Conservation (phyloP, 2,329 filamentous ascomycete genomes). For the Fonsecaea nubica region DNA sequence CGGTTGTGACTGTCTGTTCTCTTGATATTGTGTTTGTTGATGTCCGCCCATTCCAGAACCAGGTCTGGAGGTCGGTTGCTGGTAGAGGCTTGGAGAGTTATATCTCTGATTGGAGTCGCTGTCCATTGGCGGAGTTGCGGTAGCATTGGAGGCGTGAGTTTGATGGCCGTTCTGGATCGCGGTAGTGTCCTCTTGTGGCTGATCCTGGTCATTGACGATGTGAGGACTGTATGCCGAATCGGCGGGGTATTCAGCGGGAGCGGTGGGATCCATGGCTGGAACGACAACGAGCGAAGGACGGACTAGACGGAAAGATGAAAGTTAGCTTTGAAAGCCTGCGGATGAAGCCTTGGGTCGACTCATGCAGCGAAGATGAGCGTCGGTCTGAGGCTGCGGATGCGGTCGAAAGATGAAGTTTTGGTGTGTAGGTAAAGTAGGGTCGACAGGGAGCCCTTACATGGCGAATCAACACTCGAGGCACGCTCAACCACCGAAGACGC, state of each 20-base stretch:
- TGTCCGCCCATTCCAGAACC: constrained; percentile 57
- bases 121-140: constrained; percentile 56
- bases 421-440: constrained; percentile 10
- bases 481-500: constrained; percentile 12
- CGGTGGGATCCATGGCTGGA: constrained; percentile 26
- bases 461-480: constrained; percentile 22
- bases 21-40: constrained; percentile 56
- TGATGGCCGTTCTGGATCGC: constrained; percentile 31
- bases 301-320: neutral
- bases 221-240: constrained; percentile 40
- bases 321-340: constrained; percentile 20
- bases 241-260: constrained; percentile 32
- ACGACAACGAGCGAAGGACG: constrained; percentile 20
- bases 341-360: constrained; percentile 21
- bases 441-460: constrained; percentile 12
- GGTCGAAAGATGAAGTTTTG: constrained; percentile 20
- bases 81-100: constrained; percentile 51
- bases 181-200: constrained; percentile 32
- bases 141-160: constrained; percentile 51
- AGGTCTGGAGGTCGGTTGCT: constrained; percentile 54
- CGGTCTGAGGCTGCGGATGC: constrained; percentile 15
- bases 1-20: constrained; percentile 47
- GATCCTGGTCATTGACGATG: constrained; percentile 38
- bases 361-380: constrained; percentile 25
- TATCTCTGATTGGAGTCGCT: constrained; percentile 53